Percentiles rank a stretch among this genome's conserved stretches.
Conservation (phyloP, 2,329 filamentous ascomycete species). For the Xylaria sp. region DNA sequence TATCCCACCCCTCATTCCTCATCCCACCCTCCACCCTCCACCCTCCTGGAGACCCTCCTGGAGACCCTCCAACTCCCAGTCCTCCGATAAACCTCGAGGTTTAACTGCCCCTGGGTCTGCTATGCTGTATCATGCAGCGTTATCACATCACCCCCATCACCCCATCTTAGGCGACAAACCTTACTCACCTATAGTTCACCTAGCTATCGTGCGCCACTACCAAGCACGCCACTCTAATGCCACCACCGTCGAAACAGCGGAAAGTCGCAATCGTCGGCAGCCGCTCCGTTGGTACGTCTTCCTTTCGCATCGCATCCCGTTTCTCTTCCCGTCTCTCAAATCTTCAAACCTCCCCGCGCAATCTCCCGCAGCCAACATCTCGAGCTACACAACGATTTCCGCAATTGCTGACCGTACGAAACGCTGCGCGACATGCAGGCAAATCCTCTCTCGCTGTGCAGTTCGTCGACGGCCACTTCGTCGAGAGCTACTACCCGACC, state of each 20-base stretch:
- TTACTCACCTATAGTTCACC: slow-evolving; percentile 18
- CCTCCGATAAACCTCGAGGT: too few relatives aligned
- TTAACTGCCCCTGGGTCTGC: too few relatives aligned
- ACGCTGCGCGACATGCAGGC: slow-evolving; percentile 58
- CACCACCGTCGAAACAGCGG: slow-evolving; percentile 72
- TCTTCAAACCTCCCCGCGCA: neutral
- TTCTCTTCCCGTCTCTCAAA: neutral
- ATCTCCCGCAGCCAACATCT: neutral
- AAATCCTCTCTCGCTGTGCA: slow-evolving; percentile 97
- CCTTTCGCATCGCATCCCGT: slow-evolving; percentile 17
- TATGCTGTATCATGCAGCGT: neutral
- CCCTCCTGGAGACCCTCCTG: too few relatives aligned
- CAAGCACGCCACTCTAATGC: slow-evolving; percentile 51
- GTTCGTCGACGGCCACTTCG: slow-evolving; percentile 96
- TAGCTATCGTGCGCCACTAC: slow-evolving; percentile 3
- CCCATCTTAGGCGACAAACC: slow-evolving; percentile 4
- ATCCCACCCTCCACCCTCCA: neutral
- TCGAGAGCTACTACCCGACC: slow-evolving; percentile 98
- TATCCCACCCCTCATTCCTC: neutral
- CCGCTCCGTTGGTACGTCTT: slow-evolving; percentile 73
- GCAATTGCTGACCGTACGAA: slow-evolving; percentile 9
- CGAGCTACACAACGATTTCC: neutral
- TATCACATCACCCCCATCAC: neutral
- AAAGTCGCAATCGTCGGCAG: slow-evolving; percentile 86
- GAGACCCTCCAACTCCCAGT: too few relatives aligned